Evolutionary conservation across 2,329 filamentous ascomycete species (phyloP).

Genomic region (Cyclaneusma minus): DNA sequence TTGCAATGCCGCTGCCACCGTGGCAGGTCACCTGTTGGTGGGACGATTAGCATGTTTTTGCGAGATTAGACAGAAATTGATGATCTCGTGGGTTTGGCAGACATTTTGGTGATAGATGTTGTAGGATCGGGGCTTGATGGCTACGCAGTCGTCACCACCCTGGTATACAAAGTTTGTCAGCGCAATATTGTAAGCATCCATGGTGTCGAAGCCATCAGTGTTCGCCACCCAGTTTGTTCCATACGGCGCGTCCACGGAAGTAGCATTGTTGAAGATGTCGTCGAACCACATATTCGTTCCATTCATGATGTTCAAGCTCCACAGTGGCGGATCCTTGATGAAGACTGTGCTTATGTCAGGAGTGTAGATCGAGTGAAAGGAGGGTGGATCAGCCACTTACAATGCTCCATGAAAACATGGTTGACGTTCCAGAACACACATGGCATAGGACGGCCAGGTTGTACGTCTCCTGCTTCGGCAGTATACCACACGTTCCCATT

Average conservation of each 20-base stretch:
- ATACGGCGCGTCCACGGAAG: constrained; percentile 30
- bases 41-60: constrained; percentile 1
- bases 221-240: constrained; percentile 40
- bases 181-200: constrained; percentile 33
- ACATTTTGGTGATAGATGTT: constrained; percentile 32
- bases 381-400: constrained; percentile 7
- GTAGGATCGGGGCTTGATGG: constrained; percentile 38
- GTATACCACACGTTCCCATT: constrained; percentile 39
- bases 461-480: constrained; percentile 27
- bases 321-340: constrained; percentile 33
- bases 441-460: constrained; percentile 36
- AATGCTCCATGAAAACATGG: constrained; percentile 35
- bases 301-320: constrained; percentile 41
- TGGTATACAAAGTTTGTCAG: constrained; percentile 35
- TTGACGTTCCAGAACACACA: constrained; percentile 42
- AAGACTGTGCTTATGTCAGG: no score
- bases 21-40: constrained; percentile 23
- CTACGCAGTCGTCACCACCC: constrained; percentile 40
- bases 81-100: neutral
- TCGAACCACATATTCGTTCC: constrained; percentile 35
- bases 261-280: constrained; percentile 34
- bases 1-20: constrained; percentile 38
- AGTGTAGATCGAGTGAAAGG: no score
- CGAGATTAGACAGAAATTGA: no score
- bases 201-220: constrained; percentile 40